Base-by-base conservation (phyloP, 805 yeast species). In the Nakazawaea ishiwadae region DNA sequence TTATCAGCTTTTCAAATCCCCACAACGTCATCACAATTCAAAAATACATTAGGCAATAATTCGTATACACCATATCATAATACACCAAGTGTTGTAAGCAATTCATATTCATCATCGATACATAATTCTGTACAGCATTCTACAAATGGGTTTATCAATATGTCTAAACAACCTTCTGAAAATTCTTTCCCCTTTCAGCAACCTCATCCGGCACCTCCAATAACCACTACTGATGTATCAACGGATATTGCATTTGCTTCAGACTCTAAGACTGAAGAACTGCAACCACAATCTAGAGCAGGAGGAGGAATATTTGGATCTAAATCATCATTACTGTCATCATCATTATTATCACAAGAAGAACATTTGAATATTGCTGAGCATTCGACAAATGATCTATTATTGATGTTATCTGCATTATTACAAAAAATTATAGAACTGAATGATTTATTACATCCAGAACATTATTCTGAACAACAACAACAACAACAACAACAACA, bases 371-470 rank as follows among this genome's bases (percentile, higher is more conserved):
- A 88, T 55, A 85, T 91, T 35, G 89, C 88, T 9, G 83, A 81
- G 32, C 86, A 80, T 55, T 90, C 96, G 1, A 88, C 86, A 1
- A 78, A 81, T 44, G 91, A 85, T 48, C 71, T 93, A 20, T 69
- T 93, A 33, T 60, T 79, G 34, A 91, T 93, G 97, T 71, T 91
- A 39, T 78, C 96, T 16, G 82, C 95, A 6, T 68, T 91, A 40
- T 66, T 91, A 40, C 88, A 88, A 49, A 86, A 85, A 57, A 89
- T 93, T 36, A 83, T 91, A 29, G 91, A 85, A 53, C 89, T 95
- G 10, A 93, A 91, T 62, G 99, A 91, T 60, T 70, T 79, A 38
- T 65, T 87, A 27, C 91, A 82, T 53, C 84, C 90, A 2, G 81
- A 78, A 48, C 81, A 77, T 51, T 73, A 75, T 48, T 71, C 72